A percentile compares a stretch with the other conserved stretches of the same genome.
These are phyloP conservation scores for Protomyces inundatus DNA, from an alignment of 1,139 yeast genomes.

Conservation along the genomic window DNA sequence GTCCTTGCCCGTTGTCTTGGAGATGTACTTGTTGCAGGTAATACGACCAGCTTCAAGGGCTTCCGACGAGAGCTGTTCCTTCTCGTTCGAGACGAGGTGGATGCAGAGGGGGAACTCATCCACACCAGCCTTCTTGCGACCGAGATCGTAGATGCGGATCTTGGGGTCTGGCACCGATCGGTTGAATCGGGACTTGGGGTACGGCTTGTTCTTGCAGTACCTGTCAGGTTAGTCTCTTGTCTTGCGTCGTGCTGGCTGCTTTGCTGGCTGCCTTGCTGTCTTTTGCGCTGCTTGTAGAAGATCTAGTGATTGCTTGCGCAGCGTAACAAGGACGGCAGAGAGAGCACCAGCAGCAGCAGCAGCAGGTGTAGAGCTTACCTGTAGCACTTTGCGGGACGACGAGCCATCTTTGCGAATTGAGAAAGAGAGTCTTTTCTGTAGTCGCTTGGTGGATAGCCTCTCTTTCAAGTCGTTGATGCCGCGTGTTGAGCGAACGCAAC, in stretches of 20 bases:
- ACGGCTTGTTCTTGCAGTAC: slow-evolving; percentile 99
- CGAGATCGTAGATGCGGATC: slow-evolving; percentile 98
- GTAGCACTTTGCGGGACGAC: slow-evolving; percentile 99
- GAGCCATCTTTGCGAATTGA: slow-evolving; percentile 74
- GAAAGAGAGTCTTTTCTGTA: too few relatives aligned
- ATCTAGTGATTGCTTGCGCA: too few relatives aligned
- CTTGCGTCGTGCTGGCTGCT: too few relatives aligned
- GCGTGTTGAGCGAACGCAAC: neutral
- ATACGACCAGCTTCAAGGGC: slow-evolving; percentile 99
- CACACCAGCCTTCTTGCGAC: slow-evolving; percentile 99
- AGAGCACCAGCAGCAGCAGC: too few relatives aligned
- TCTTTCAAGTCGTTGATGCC: neutral
- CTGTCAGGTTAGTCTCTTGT: slow-evolving; percentile 37
- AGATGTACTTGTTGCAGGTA: slow-evolving; percentile 98
- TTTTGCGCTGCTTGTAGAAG: too few relatives aligned
- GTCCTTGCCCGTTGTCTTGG: slow-evolving; percentile 97
- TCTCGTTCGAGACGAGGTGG: slow-evolving; percentile 98
- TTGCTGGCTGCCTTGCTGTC: too few relatives aligned
- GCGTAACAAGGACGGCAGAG: too few relatives aligned
- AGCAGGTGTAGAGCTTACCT: slow-evolving; percentile 35
- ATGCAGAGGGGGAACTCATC: slow-evolving; percentile 99
- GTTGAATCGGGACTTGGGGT: slow-evolving; percentile 99
- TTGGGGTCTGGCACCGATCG: slow-evolving; percentile 99
- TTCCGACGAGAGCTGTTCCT: slow-evolving; percentile 98
- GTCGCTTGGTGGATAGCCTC: neutral